Base-by-base conservation (phyloP, 768 basidiomycete species). In the Hypsizygus marmoreus region DNA sequence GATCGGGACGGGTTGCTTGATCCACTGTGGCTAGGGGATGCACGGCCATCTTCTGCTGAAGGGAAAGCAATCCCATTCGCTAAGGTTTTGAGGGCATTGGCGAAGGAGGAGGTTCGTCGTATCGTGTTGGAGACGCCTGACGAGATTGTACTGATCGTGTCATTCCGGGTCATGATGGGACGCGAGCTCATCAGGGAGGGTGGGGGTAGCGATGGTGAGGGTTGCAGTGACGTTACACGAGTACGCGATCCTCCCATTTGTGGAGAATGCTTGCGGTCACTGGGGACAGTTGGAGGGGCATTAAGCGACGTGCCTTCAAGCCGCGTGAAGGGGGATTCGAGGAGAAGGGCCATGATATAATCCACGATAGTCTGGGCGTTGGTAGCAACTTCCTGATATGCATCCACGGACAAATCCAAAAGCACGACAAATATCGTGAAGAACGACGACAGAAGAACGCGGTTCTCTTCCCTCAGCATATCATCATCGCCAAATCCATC, bases 351-450 rank as follows among this genome's bases (percentile, higher is more conserved):
- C 69, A 90, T 84, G 55, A 97, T 79, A 61, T 95, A 97, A 66
- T 99, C 97, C 23, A 92, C 79, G 20, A 95, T 83, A 0, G 91
- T 94, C 58, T 89, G 88, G 0, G 95, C 95, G 59, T 91, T 82
- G 6, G 88, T 83, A 0, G 93, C 88, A 11, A 98, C 94, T 63
- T 97, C 94, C 36, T 86, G 82, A 58, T 95, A 92, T 0, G 95
- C 90, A 58, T 98, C 97, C 8, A 87, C 86, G 0, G 94, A 91
- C 8, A 98, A 77, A 62, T 97, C 95, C 48, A 97, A 71, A 12
- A 99, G 76, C 4, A 86, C 80, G 12, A 86, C 85, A 57, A 91
- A 94, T 53, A 98, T 90, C 17, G 93, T 92, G 74, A 91, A 93
- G 73, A 95, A 93, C 2, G 88, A 91, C n/a, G 91, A 90, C 22